Percentiles rank a stretch among this genome's conserved stretches.
phyloP scores from a whole-genome alignment of 345 rosid genomes.

The Excoecaria agallocha region DNA sequence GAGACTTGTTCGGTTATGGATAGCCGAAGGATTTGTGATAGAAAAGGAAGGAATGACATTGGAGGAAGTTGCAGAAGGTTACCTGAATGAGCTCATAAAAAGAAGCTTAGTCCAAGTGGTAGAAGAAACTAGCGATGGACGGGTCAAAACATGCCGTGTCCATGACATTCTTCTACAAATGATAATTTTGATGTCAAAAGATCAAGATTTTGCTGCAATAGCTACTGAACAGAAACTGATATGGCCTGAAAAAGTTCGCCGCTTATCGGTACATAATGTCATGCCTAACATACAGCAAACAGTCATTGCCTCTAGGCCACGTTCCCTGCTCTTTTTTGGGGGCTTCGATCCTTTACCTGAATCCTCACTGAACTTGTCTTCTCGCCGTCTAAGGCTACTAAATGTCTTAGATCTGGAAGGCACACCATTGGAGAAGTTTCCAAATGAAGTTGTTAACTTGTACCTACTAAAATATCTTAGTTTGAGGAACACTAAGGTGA shows the following conservation, averaged over 20 bases:
- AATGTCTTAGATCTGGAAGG: slow-evolving; percentile 26
- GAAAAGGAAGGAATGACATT: slow-evolving; percentile 13
- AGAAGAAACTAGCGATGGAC: slow-evolving; percentile 8
- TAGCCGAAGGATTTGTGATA: slow-evolving; percentile 18
- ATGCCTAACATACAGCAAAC: slow-evolving; percentile 3
- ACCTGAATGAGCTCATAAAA: slow-evolving; percentile 9
- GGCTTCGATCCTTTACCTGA: slow-evolving; percentile 11
- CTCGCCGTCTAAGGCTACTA: slow-evolving; percentile 15
- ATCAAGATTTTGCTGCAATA: slow-evolving; percentile 5
- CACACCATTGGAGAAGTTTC: slow-evolving; percentile 25
- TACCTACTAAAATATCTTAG: slow-evolving; percentile 25
- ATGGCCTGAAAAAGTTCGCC: slow-evolving; percentile 18
- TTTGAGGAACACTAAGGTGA: slow-evolving; percentile 21
- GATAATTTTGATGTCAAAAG: not conserved
- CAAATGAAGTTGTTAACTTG: slow-evolving; percentile 16
- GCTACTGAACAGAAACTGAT: slow-evolving; percentile 12
- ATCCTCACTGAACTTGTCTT: not conserved
- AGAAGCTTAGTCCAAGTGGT: slow-evolving; percentile 15
- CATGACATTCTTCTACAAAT: slow-evolving; percentile 9
- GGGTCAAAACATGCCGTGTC: slow-evolving; percentile 5
- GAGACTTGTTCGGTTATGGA: slow-evolving; percentile 19
- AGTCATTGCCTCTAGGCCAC: slow-evolving; percentile 1
- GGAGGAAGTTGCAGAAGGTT: slow-evolving; percentile 20
- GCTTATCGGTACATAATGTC: slow-evolving; percentile 22
- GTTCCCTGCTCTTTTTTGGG: slow-evolving; percentile 28